Conservation (phyloP, 441 rosid genomes). For the Biscutella auriculata region DNA sequence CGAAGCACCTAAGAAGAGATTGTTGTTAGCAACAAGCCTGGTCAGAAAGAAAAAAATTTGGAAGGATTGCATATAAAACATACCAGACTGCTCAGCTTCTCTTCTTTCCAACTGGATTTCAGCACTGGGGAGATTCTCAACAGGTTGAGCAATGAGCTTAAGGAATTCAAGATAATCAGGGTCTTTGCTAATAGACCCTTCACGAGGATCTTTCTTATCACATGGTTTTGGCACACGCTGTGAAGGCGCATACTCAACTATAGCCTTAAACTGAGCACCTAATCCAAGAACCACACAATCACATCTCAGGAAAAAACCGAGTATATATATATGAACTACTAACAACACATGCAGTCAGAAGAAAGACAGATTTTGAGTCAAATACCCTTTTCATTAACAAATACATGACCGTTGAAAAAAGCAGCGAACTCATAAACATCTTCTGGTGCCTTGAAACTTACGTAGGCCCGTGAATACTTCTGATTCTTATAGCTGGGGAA, state of each 20-base stretch:
- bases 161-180: conserved; percentile 78
- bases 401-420: conserved; percentile 62
- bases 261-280: conserved; percentile 67
- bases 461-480: conserved; percentile 56
- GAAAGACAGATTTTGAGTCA: background rate
- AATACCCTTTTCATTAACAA: conserved; percentile 75
- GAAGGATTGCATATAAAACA: background rate
- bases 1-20: conserved; percentile 26
- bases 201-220: conserved; percentile 49
- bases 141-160: conserved; percentile 55
- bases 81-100: conserved; percentile 60
- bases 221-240: conserved; percentile 45
- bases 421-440: conserved; percentile 67
- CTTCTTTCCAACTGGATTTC: conserved; percentile 61
- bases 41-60: background rate
- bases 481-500: conserved; percentile 48
- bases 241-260: conserved; percentile 75
- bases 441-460: conserved; percentile 53
- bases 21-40: background rate
- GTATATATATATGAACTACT: background rate
- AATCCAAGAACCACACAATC: conserved; percentile 1
- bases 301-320: background rate
- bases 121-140: conserved; percentile 59
- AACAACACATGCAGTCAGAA: background rate
- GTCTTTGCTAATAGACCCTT: conserved; percentile 64